These are phyloP conservation scores for Aspergillus hancockii DNA, from an alignment of 495 filamentous ascomycete genomes.

Conservation along the genomic window DNA sequence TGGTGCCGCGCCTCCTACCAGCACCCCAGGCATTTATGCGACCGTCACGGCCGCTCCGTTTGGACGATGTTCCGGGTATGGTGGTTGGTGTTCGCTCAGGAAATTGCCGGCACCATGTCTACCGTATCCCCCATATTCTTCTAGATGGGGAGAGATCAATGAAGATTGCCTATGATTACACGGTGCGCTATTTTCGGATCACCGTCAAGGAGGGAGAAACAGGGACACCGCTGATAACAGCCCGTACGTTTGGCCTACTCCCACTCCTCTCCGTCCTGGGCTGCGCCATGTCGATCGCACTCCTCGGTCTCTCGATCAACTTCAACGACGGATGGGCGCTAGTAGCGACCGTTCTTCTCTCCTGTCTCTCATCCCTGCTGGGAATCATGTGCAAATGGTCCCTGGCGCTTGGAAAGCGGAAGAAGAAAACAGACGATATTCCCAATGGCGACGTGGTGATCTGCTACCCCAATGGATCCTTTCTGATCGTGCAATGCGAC, in stretches of 20 bases:
- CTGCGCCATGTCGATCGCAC: slow-evolving; percentile 5
- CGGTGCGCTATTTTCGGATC: background rate
- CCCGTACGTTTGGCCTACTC: background rate
- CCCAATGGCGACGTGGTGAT: background rate
- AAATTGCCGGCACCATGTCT: slow-evolving; percentile 4
- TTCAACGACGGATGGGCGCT: slow-evolving; percentile 6
- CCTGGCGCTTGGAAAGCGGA: background rate
- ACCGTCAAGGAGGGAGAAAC: background rate
- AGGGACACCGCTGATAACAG: background rate
- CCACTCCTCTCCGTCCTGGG: slow-evolving; percentile 2
- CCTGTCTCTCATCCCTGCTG: slow-evolving; percentile 1
- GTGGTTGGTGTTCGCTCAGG: slow-evolving; percentile 1
- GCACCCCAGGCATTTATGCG: slow-evolving; percentile 8
- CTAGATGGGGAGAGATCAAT: background rate
- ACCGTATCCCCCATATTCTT: slow-evolving; percentile 9
- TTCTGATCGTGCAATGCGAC: slow-evolving; percentile 4
- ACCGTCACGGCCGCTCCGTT: slow-evolving; percentile 3
- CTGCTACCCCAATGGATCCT: slow-evolving; percentile 6
- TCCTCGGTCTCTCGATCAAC: slow-evolving; percentile 7
- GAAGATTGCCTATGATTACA: background rate
- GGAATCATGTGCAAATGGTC: slow-evolving; percentile 7
- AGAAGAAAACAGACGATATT: background rate
- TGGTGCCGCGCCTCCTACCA: slow-evolving; percentile 1
- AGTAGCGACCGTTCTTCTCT: slow-evolving; percentile 3
- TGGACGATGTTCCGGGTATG: background rate